These are phyloP conservation scores for Panellus pusillus DNA, from an alignment of 768 basidiomycete species.

Conservation along the genomic window DNA sequence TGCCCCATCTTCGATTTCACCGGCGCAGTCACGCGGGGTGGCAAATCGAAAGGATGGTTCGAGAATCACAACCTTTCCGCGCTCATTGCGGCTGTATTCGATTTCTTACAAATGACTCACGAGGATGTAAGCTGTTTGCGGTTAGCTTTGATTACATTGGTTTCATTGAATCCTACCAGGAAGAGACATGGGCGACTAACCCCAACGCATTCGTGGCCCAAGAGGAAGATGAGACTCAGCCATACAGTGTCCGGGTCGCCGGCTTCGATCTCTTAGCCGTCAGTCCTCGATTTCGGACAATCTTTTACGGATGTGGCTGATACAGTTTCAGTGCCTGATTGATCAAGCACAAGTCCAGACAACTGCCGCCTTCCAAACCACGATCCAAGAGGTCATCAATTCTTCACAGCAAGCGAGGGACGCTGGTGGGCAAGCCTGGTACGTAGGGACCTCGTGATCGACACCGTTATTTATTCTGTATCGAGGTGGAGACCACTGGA, in stretches of 20 bases:
- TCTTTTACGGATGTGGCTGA: not conserved
- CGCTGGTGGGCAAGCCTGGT: conserved; percentile 65
- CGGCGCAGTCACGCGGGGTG: conserved; percentile 61
- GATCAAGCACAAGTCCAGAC: conserved; percentile 54
- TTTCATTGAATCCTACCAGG: conserved; percentile 44
- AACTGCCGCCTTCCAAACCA: conserved; percentile 51
- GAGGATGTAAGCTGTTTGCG: conserved; percentile 65
- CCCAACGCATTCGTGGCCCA: conserved; percentile 93
- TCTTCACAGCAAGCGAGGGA: conserved; percentile 58
- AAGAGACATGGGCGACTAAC: conserved; percentile 87
- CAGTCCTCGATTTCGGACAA: conserved; percentile 14
- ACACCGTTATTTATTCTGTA: conserved; percentile 4
- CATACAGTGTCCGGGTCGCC: conserved; percentile 80
- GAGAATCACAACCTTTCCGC: conserved; percentile 46
- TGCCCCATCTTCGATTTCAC: conserved; percentile 83
- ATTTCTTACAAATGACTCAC: conserved; percentile 82
- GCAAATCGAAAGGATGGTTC: conserved; percentile 68
- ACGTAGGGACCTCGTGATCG: conserved; percentile 22
- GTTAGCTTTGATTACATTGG: not conserved
- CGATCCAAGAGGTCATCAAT: conserved; percentile 53
- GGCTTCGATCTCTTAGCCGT: conserved; percentile 85
- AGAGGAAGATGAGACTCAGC: conserved; percentile 87
- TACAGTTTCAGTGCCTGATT: conserved; percentile 50
- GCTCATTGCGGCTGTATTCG: conserved; percentile 58
- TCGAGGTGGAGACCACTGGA: conserved; percentile 92